Conservation (phyloP, 495 filamentous ascomycete species). For the Penicillium coffeae region DNA sequence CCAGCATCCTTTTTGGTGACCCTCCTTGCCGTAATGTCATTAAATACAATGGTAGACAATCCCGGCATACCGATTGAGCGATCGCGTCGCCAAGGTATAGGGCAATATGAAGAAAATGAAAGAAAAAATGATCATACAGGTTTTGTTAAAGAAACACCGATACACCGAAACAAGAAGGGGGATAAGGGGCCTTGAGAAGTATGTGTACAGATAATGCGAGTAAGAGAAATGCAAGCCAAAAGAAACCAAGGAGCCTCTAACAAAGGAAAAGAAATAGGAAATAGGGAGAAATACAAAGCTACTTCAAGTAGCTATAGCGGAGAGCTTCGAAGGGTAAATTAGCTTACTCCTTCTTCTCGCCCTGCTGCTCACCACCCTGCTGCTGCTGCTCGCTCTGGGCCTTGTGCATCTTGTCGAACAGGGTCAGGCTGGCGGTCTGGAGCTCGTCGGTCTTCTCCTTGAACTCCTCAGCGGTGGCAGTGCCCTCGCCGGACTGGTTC, state of each 20-base stretch:
- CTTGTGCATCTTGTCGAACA: slow-evolving; percentile 99
- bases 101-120: slow-evolving; percentile 29
- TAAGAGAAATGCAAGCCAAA: slow-evolving; percentile 10
- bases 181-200: slow-evolving; percentile 25
- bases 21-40: slow-evolving; percentile 44
- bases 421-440: slow-evolving; percentile 88
- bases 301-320: background rate
- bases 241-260: slow-evolving; percentile 26
- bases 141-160: slow-evolving; percentile 32
- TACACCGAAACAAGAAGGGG: slow-evolving; percentile 35
- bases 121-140: slow-evolving; percentile 26
- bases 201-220: slow-evolving; percentile 45
- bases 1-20: slow-evolving; percentile 38
- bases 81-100: slow-evolving; percentile 20
- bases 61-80: slow-evolving; percentile 23
- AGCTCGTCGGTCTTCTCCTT: slow-evolving; percentile 99
- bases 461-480: slow-evolving; percentile 79
- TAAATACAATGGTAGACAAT: slow-evolving; percentile 44
- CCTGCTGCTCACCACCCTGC: slow-evolving; percentile 54
- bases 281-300: slow-evolving; percentile 13
- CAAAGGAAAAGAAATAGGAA: slow-evolving; percentile 18
- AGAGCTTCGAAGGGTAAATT: slow-evolving; percentile 1
- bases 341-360: slow-evolving; percentile 81
- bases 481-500: slow-evolving; percentile 89
- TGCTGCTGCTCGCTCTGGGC: slow-evolving; percentile 71